These are phyloP conservation scores for Sambucus nigra DNA, from an alignment of 129 eudicot species.

Conservation along the genomic window DNA sequence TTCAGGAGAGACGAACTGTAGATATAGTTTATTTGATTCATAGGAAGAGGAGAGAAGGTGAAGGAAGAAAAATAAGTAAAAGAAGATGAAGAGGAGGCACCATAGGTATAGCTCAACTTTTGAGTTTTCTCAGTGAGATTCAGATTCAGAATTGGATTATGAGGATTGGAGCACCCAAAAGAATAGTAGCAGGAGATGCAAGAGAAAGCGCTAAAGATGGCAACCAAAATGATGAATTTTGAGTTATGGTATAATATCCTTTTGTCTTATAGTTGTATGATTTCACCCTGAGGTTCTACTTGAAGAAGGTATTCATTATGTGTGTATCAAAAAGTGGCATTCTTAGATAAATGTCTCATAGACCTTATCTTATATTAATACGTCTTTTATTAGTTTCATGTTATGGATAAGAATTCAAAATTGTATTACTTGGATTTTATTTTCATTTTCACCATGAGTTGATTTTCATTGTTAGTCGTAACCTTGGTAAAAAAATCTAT, in stretches of 20 bases:
- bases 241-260: neutral
- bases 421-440: neutral
- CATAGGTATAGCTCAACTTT: constrained; percentile 56
- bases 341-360: neutral
- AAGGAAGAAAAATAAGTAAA: constrained; percentile 38
- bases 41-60: constrained; percentile 65
- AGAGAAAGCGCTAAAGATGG: constrained; percentile 40
- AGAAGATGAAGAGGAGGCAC: constrained; percentile 59
- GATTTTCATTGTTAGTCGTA: neutral
- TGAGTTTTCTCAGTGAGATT: constrained; percentile 49
- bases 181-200: constrained; percentile 55
- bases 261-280: neutral
- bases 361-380: neutral
- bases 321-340: neutral
- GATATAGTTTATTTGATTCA: constrained; percentile 71
- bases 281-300: neutral
- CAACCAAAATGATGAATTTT: neutral
- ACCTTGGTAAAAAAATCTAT: no score
- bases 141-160: constrained; percentile 68
- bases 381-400: neutral
- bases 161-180: constrained; percentile 50
- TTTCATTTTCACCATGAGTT: neutral
- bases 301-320: neutral
- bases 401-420: neutral
- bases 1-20: constrained; percentile 63